These are phyloP conservation scores for Annona squamosa DNA, from an alignment of 164 flowering plant genomes.

Conservation along the genomic window DNA sequence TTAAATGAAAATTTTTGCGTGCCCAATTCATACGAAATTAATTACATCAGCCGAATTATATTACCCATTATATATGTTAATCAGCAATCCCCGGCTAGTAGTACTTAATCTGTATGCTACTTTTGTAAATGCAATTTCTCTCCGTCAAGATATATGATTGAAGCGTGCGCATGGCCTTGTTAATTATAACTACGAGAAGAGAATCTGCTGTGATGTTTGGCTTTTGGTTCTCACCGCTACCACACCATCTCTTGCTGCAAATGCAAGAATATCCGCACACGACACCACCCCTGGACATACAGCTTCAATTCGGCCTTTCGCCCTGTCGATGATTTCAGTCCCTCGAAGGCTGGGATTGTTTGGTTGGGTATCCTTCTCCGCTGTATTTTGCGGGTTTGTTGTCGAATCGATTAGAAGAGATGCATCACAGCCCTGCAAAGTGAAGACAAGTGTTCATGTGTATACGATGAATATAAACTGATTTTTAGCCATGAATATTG, in stretches of 20 bases:
- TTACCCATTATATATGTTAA: too few relatives aligned
- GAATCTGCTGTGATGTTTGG: too few relatives aligned
- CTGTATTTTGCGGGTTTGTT: slow-evolving; percentile 24
- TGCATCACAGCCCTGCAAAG: slow-evolving; percentile 58
- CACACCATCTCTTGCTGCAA: slow-evolving; percentile 49
- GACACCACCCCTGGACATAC: slow-evolving; percentile 48
- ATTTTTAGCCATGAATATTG: neutral
- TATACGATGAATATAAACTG: neutral
- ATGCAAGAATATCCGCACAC: slow-evolving; percentile 60
- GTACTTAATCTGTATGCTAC: too few relatives aligned
- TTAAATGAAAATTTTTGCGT: too few relatives aligned
- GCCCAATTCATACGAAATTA: too few relatives aligned
- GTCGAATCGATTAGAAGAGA: slow-evolving; percentile 44
- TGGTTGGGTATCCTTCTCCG: slow-evolving; percentile 40
- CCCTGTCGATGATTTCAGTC: slow-evolving; percentile 47
- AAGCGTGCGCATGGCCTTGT: too few relatives aligned
- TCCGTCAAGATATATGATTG: too few relatives aligned
- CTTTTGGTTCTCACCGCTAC: slow-evolving; percentile 26
- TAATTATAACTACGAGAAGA: too few relatives aligned
- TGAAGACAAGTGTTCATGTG: neutral
- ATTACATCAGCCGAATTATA: too few relatives aligned
- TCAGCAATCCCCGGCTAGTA: too few relatives aligned
- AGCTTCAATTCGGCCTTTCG: slow-evolving; percentile 41
- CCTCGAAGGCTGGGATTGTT: slow-evolving; percentile 46
- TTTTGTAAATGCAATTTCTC: too few relatives aligned